Base-by-base conservation (phyloP, 78 protist genomes). In the Salpingoeca rosetta region DNA sequence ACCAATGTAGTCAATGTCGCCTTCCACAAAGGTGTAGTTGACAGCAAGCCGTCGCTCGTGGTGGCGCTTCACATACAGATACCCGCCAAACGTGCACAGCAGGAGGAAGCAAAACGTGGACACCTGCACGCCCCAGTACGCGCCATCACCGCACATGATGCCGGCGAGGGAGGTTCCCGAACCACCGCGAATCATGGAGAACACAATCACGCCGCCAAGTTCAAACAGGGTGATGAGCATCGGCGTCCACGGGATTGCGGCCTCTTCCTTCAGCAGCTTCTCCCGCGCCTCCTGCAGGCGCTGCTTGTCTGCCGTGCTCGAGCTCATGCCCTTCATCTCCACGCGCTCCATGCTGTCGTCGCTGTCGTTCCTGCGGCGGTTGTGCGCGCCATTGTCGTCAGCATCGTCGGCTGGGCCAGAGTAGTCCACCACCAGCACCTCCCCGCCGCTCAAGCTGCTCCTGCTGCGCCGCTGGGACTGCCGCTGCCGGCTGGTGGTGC, bases 111-210 rank as follows among this genome's bases (percentile, higher is more conserved):
- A 83, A 12, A 87, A 11, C 37, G 40, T 35, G 3, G 57, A 17
- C 27, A 22, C 87, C 11, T 44, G 2, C 25, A 87, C 74, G 2
- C 87, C 39, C 89, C 89, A 87, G 77, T 44, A 87, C 2, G 31
- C 43, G 36, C 80, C 43, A n/a, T 87, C 3, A 51, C 89, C 25
- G 2, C 36, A 31, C 37, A 56, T 24, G 80, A 87, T n/a, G 36
- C 84, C 84, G 37, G 85, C 86, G 39, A 87, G 28, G 36, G 84
- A 76, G 10, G 82, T 7, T 3, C 83, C 84, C 1, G 84, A 2
- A 1, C 86, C 89, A 1, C 89, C 89, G 36, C 56, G 17, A 51
- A 87, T 27, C 84, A 87, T 10, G 39, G 87, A 28, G 65, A 84
- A 1, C 56, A 56, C 35, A 3, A 87, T 3, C 36, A 82, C 36